Base-by-base conservation (phyloP, 495 filamentous ascomycete species). In the Lasiosphaeriaceae sp. region DNA sequence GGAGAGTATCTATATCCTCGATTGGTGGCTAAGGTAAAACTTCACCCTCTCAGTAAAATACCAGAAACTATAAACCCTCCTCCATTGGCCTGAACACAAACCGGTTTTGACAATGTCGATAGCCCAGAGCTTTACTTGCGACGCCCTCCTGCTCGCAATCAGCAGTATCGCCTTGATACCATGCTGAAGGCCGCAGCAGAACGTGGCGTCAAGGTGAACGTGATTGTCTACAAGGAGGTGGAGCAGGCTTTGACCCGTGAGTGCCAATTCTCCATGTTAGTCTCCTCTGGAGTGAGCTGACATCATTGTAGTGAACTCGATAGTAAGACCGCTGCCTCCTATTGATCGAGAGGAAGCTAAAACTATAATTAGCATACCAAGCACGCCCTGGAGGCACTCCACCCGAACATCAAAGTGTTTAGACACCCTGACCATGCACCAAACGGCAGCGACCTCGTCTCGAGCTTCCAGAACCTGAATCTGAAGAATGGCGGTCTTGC, bases 161-260 rank as follows among this genome's bases (percentile, higher is more conserved):
- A 93, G 65, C 77, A 87, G 54, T 97, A 96, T 67, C 89, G 93
- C 1, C 74, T 97, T 44, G 93, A 97, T 71, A 83, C 85, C 11
- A 90, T 97, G 90, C 83, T 97, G 37, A 80, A 87, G 62, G 87
- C 86, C 45, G 93, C 93, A 3, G 93, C 93, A 26, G 81, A 91
- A 71, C 86, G 93, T 50, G 93, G 92, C 21, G 93, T 97, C 22
- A 82, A 85, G 48, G 77, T 97, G 57, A 89, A 94, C 60, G 81
- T 97, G 47, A 93, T 96, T 52, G 91, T 97, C 16, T 97, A 97
- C 76, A 97, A 97, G 74, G 93, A 97, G 73, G 92, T 90, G 14
- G 84, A 88, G 1, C 86, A 91, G 64, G 90, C 91, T 14, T 73
- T 97, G 55, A 93, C 90, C 19, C 79, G 90, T 94, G 83, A 79